phyloP scores from a whole-genome alignment of 257 asterid genomes.

The Solanum neorickii region DNA sequence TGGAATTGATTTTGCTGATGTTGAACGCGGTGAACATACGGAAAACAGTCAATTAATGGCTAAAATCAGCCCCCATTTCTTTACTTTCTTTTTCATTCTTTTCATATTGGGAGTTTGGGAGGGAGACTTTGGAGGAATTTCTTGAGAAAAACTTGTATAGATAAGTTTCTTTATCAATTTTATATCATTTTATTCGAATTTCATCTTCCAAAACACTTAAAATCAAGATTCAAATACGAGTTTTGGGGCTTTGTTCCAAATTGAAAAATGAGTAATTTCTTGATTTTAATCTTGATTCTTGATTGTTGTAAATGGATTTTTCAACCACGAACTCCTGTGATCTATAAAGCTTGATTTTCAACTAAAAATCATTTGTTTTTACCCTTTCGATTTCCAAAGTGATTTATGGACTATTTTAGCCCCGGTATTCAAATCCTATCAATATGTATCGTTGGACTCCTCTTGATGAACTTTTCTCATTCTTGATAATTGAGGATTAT shows the following conservation, averaged over 20 bases:
- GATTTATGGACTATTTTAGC: background rate
- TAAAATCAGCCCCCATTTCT: no score
- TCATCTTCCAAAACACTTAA: background rate
- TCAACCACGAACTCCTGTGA: background rate
- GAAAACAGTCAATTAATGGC: background rate
- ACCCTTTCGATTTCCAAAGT: background rate
- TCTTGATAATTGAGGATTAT: background rate
- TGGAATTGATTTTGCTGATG: no score
- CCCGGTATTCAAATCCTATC: background rate
- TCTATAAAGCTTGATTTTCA: background rate
- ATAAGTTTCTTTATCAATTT: background rate
- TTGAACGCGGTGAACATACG: background rate
- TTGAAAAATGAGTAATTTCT: background rate
- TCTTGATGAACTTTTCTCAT: background rate
- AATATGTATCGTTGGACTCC: background rate
- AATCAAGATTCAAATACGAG: background rate
- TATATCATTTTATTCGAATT: background rate
- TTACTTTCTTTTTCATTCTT: background rate
- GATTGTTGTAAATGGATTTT: accelerated
- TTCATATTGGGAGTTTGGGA: background rate
- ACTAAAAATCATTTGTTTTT: no score
- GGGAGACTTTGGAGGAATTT: background rate
- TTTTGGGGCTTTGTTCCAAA: no score
- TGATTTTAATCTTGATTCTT: background rate
- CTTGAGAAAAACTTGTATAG: background rate